These are phyloP conservation scores for Gynochthodes officinalis DNA, from an alignment of 257 asterid genomes.

Conservation along the genomic window DNA sequence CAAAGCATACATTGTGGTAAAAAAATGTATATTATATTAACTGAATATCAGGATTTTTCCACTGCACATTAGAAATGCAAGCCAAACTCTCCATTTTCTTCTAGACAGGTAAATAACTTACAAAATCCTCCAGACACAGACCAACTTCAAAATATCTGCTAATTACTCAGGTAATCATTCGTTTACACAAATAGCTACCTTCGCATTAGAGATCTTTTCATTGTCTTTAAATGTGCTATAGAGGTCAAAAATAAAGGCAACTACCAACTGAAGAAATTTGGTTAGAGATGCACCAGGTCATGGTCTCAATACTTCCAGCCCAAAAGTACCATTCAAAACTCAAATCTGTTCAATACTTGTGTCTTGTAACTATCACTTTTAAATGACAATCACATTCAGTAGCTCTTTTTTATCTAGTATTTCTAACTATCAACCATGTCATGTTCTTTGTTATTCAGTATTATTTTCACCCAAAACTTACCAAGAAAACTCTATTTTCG, in stretches of 20 bases:
- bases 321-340: neutral
- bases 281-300: neutral
- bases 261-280: neutral
- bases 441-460: neutral
- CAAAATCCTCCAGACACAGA: neutral
- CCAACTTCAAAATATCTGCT: neutral
- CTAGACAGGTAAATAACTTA: neutral
- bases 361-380: neutral
- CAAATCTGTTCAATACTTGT: neutral
- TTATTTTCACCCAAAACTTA: neutral
- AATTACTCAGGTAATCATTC: neutral
- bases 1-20: neutral
- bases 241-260: neutral
- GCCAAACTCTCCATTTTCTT: neutral
- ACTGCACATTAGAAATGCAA: neutral
- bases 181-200: neutral
- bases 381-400: neutral
- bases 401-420: neutral
- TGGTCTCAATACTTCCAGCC: neutral
- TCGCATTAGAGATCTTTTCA: neutral
- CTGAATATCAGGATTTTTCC: neutral
- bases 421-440: neutral
- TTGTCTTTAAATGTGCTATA: neutral
- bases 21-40: neutral
- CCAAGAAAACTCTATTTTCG: no score